A percentile compares a stretch with the other conserved stretches of the same genome.
Evolutionary conservation across 495 filamentous ascomycete genomes (phyloP).

Genomic region (Neurospora sp.): DNA sequence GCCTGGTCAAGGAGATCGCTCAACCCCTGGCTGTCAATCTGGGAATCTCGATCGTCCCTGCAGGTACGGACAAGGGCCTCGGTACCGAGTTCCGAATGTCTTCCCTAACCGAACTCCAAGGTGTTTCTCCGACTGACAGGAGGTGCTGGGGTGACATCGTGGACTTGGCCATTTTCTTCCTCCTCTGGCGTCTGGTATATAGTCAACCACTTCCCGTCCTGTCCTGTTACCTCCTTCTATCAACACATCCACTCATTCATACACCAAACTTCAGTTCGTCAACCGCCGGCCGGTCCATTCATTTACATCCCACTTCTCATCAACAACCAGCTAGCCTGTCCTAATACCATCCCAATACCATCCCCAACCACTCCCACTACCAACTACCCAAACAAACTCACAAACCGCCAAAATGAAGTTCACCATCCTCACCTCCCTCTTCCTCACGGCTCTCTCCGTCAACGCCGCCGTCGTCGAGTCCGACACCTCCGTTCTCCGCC

Average conservation of each 20-base stretch:
- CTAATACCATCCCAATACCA: background rate
- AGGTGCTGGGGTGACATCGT: background rate
- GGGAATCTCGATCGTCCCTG: background rate
- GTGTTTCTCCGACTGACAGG: background rate
- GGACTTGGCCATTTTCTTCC: background rate
- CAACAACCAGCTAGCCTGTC: background rate
- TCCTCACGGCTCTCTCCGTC: constrained; percentile 1
- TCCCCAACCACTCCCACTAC: constrained; percentile 9
- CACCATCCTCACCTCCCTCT: constrained; percentile 7
- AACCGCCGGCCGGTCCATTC: constrained; percentile 4
- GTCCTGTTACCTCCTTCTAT: background rate
- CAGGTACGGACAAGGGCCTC: background rate
- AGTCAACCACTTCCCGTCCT: background rate
- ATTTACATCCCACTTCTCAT: background rate
- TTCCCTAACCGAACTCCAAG: background rate
- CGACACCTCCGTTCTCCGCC: constrained; percentile 8
- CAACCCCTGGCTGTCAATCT: background rate
- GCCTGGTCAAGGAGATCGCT: background rate
- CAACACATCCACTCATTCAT: background rate
- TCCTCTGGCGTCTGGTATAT: background rate
- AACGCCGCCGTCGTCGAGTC: constrained; percentile 6
- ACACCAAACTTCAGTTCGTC: background rate
- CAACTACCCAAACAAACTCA: background rate
- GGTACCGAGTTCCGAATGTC: background rate
- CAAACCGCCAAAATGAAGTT: constrained; percentile 11